Conservation (phyloP, 2,329 filamentous ascomycete genomes). For the Paecilomyces sp. region DNA sequence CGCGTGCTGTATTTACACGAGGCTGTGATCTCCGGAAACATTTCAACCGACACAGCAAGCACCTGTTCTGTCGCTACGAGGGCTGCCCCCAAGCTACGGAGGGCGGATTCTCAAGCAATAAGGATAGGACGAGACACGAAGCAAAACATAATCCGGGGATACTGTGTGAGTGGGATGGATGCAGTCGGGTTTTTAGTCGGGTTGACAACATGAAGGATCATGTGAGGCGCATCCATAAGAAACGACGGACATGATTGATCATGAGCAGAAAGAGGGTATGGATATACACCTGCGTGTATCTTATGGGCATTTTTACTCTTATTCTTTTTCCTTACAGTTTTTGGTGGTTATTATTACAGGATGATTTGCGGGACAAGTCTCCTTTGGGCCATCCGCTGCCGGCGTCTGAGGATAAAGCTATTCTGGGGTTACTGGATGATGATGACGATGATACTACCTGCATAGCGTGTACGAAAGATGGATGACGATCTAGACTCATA, state of each 20-base stretch:
- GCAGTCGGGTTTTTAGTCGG: constrained; percentile 52
- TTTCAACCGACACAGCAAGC: constrained; percentile 55
- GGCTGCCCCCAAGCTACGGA: constrained; percentile 51
- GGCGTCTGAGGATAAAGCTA: not conserved
- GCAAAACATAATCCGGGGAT: constrained; percentile 58
- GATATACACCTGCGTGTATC: no score
- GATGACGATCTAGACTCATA: not conserved
- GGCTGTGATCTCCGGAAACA: constrained; percentile 58
- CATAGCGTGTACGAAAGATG: not conserved
- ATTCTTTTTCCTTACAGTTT: not conserved
- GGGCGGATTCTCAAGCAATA: constrained; percentile 57
- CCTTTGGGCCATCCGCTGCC: not conserved
- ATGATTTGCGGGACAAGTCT: not conserved
- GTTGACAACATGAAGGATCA: constrained; percentile 56
- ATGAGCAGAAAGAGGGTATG: not conserved
- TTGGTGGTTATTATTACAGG: not conserved
- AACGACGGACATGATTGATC: constrained; percentile 2
- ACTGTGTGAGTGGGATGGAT: constrained; percentile 51
- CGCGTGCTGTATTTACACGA: constrained; percentile 50
- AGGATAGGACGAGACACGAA: constrained; percentile 55
- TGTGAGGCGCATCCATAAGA: constrained; percentile 37
- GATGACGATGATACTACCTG: not conserved
- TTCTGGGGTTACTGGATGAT: not conserved
- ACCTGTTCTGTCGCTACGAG: constrained; percentile 53
- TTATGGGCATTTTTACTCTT: not conserved